Conservation (phyloP, 2,329 filamentous ascomycete species). For the Penicillium paneum region DNA sequence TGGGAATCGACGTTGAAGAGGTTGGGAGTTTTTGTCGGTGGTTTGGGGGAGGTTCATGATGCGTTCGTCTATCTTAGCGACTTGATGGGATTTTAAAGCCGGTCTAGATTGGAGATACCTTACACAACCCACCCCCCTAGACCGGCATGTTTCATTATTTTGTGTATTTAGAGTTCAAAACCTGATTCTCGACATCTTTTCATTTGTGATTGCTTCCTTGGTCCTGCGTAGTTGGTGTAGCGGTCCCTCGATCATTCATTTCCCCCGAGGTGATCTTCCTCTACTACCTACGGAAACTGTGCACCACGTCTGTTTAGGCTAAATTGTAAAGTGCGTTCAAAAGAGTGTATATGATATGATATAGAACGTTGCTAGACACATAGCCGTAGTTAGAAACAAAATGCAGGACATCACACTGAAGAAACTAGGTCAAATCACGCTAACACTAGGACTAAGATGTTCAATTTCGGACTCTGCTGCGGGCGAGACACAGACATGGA, state of each 20-base stretch:
- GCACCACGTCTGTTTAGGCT: background rate
- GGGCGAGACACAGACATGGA: background rate
- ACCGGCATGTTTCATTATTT: conserved; percentile 38
- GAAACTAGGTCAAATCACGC: background rate
- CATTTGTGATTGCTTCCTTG: conserved; percentile 17
- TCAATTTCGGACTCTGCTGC: background rate
- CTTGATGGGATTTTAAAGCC: conserved; percentile 30
- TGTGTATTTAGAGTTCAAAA: conserved; percentile 43
- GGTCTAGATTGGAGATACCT: conserved; percentile 24
- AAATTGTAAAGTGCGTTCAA: background rate
- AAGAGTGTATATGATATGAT: background rate
- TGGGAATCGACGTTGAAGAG: background rate
- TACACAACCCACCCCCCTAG: conserved; percentile 17
- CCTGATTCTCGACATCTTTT: conserved; percentile 32
- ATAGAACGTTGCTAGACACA: background rate
- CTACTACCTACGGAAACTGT: background rate
- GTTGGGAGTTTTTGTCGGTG: background rate
- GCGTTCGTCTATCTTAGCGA: conserved; percentile 22
- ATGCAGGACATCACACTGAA: background rate
- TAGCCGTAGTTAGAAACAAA: background rate
- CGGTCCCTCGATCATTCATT: background rate
- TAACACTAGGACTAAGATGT: background rate
- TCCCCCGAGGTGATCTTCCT: background rate
- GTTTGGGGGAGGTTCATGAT: background rate
- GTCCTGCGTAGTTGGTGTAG: background rate